Evolutionary conservation across 1,139 yeast genomes (phyloP).

Genomic region (Spathaspora sp.): DNA sequence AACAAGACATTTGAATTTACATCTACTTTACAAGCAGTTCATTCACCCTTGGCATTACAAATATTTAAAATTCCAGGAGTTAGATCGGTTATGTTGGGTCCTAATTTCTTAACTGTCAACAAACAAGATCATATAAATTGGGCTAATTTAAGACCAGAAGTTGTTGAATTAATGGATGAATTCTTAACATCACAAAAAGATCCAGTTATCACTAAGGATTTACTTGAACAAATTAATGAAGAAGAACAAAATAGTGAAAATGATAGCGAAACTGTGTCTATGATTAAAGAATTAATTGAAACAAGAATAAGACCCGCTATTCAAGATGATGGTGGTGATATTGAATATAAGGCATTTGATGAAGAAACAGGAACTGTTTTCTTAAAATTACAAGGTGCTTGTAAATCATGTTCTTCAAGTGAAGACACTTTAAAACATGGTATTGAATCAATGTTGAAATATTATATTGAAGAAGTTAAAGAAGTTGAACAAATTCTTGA

Average conservation of each 20-base stretch:
- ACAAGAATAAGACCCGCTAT: slow-evolving; percentile 65
- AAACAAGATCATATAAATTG: slow-evolving; percentile 48
- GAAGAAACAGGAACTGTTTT: slow-evolving; percentile 69
- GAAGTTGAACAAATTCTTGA: slow-evolving; percentile 68
- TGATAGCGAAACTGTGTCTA: slow-evolving; percentile 53
- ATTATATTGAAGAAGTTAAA: slow-evolving; percentile 78
- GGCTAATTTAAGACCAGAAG: slow-evolving; percentile 48
- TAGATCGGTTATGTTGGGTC: slow-evolving; percentile 82
- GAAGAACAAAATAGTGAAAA: slow-evolving; percentile 29
- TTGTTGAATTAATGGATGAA: slow-evolving; percentile 38
- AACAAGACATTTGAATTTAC: slow-evolving; percentile 63
- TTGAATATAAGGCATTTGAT: slow-evolving; percentile 68
- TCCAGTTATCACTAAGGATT: slow-evolving; percentile 54
- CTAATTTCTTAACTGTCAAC: slow-evolving; percentile 47
- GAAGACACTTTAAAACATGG: slow-evolving; percentile 79
- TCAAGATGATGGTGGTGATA: slow-evolving; percentile 84
- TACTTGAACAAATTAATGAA: slow-evolving; percentile 38
- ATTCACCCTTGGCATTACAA: slow-evolving; percentile 80
- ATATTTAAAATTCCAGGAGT: slow-evolving; percentile 86
- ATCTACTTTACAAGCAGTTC: slow-evolving; percentile 66
- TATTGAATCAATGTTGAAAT: slow-evolving; percentile 80
- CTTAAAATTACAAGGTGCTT: slow-evolving; percentile 78
- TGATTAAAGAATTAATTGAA: slow-evolving; percentile 60
- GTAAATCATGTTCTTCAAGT: slow-evolving; percentile 75
- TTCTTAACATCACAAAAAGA: slow-evolving; percentile 36